phyloP scores from a whole-genome alignment of 2,329 filamentous ascomycete genomes.

The Harringtonia lauricola region DNA sequence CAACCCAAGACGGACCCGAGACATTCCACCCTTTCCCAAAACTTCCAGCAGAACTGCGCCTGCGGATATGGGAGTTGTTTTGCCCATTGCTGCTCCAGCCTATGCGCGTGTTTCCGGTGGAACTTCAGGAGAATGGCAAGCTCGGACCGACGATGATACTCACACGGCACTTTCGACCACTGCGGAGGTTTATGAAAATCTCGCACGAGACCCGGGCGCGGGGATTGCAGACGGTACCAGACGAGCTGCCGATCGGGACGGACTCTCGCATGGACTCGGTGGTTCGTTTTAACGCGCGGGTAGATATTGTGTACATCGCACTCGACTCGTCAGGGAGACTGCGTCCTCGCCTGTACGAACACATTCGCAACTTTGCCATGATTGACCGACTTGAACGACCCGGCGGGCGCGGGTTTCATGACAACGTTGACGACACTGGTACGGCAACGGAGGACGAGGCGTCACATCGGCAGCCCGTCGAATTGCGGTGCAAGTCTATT shows the following conservation, averaged over 20 bases:
- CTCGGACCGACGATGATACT: neutral
- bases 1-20: too few species aligned
- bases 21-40: conserved; percentile 6
- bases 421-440: neutral
- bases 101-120: conserved; percentile 5
- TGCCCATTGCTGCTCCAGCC: conserved; percentile 4
- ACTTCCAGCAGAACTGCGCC: conserved; percentile 11
- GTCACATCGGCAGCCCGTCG: conserved; percentile 3
- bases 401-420: conserved; percentile 2
- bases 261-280: neutral
- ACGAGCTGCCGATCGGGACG: conserved; percentile 5
- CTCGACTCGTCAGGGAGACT: conserved; percentile 2
- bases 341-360: neutral
- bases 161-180: neutral
- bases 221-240: conserved; percentile 8
- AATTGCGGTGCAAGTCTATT: conserved; percentile 2
- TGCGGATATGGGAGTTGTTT: conserved; percentile 12
- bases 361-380: conserved; percentile 6
- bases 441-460: too few species aligned
- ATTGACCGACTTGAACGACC: neutral
- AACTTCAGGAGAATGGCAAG: neutral
- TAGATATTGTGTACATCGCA: conserved; percentile 9
- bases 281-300: conserved; percentile 8
- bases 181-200: conserved; percentile 7
- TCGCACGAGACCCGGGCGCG: conserved; percentile 9